These are phyloP conservation scores for Olyra latifolia DNA, from an alignment of 176 grass and related monocot genomes.

Conservation along the genomic window DNA sequence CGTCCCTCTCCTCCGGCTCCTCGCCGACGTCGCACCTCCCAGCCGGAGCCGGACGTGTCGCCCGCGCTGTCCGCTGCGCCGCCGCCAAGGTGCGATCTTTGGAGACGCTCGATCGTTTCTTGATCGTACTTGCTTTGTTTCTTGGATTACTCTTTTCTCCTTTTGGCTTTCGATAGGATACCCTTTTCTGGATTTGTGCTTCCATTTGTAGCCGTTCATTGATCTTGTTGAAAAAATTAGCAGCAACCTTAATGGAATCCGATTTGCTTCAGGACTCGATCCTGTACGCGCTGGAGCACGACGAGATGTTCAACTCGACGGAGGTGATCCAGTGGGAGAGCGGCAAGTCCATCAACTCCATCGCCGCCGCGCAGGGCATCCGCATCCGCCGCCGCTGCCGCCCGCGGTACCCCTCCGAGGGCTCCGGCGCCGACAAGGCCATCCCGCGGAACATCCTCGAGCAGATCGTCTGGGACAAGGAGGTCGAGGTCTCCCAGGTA, in stretches of 20 bases:
- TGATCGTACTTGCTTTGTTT: not conserved
- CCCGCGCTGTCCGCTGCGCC: slow-evolving; percentile 11
- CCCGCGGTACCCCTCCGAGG: slow-evolving; percentile 37
- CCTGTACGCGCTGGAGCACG: slow-evolving; percentile 13
- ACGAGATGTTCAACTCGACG: slow-evolving; percentile 38
- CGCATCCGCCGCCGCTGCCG: slow-evolving; percentile 58
- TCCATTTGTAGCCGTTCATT: not conserved
- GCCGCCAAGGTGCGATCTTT: slow-evolving; percentile 3
- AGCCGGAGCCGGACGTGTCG: not conserved
- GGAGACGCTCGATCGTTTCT: not conserved
- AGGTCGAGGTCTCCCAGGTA: slow-evolving; percentile 80
- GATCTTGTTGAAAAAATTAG: not conserved
- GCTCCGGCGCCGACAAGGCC: slow-evolving; percentile 30
- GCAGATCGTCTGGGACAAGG: slow-evolving; percentile 97
- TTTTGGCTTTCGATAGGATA: not conserved
- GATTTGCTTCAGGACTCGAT: slow-evolving; percentile 7
- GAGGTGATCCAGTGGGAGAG: slow-evolving; percentile 85
- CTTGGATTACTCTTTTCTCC: not conserved
- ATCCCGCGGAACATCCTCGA: slow-evolving; percentile 64
- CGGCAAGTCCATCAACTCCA: slow-evolving; percentile 67
- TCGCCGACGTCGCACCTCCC: not conserved
- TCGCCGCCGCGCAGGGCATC: slow-evolving; percentile 75
- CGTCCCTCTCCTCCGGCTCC: not conserved
- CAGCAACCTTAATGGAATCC: not conserved
- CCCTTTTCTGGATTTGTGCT: not conserved